A percentile compares a stretch with the other conserved stretches of the same genome.
Conservation (phyloP, 2,329 filamentous ascomycete species). For the Beauveria sp. region DNA sequence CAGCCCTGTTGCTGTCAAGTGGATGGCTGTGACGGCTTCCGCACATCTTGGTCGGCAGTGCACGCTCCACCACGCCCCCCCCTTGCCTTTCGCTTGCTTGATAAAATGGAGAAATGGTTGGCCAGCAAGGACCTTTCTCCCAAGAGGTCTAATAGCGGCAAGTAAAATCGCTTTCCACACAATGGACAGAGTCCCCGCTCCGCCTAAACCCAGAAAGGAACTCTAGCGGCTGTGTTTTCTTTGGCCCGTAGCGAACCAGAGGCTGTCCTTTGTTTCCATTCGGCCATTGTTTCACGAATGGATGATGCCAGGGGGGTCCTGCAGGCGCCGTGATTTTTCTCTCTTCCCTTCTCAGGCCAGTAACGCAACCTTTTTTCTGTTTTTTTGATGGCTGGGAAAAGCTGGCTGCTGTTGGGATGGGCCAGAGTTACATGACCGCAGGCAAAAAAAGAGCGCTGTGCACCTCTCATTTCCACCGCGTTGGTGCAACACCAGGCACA, state of each 20-base stretch:
- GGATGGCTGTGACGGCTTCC: neutral
- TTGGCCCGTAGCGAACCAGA: neutral
- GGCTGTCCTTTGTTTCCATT: neutral
- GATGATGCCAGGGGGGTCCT: slow-evolving; percentile 3
- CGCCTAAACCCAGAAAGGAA: neutral
- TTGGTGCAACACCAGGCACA: neutral
- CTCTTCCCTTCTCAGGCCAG: neutral
- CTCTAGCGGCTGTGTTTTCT: neutral
- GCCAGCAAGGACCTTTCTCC: neutral
- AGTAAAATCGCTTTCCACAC: neutral
- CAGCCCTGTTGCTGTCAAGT: too few relatives aligned
- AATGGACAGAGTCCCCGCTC: neutral
- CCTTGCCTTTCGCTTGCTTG: neutral
- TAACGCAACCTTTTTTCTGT: neutral
- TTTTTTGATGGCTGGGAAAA: neutral
- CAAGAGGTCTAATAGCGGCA: slow-evolving; percentile 3
- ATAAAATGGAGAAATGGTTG: neutral
- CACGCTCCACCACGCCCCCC: neutral
- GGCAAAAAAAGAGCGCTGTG: neutral
- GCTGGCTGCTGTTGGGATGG: neutral
- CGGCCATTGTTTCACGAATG: slow-evolving; percentile 9
- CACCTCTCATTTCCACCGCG: slow-evolving; percentile 4
- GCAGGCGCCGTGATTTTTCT: neutral
- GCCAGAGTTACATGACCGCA: neutral
- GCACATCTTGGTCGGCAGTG: too few relatives aligned